These are phyloP conservation scores for Aspergillus pseudoviridinutans DNA, from an alignment of 2,329 filamentous ascomycete genomes.

Conservation along the genomic window DNA sequence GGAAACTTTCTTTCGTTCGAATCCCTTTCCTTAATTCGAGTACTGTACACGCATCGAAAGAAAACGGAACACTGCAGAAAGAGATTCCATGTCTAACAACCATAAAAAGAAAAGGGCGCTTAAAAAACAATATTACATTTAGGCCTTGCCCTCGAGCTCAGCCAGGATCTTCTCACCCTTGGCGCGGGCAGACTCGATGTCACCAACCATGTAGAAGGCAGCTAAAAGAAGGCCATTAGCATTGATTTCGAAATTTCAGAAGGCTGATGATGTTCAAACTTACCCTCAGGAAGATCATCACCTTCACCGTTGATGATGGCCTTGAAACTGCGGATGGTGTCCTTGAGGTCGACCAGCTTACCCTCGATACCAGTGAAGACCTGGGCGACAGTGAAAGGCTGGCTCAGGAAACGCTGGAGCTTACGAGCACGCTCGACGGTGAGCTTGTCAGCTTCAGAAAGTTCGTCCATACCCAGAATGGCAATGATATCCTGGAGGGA, in stretches of 20 bases:
- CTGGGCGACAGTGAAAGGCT: slow-evolving; percentile 90
- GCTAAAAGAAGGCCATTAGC: slow-evolving; percentile 36
- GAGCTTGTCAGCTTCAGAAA: slow-evolving; percentile 98
- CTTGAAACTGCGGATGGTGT: slow-evolving; percentile 97
- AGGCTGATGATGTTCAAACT: slow-evolving; percentile 25
- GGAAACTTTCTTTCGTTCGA: slow-evolving; percentile 18
- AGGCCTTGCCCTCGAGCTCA: slow-evolving; percentile 67
- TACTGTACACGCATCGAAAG: slow-evolving; percentile 40
- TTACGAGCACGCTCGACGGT: slow-evolving; percentile 99
- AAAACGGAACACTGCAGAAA: slow-evolving; percentile 34
- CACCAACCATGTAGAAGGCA: slow-evolving; percentile 97
- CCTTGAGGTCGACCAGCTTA: slow-evolving; percentile 95
- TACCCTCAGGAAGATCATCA: slow-evolving; percentile 91
- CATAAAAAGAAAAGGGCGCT: slow-evolving; percentile 32
- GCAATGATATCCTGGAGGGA: slow-evolving; percentile 99
- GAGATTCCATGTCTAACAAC: slow-evolving; percentile 28
- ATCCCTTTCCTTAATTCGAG: slow-evolving; percentile 36
- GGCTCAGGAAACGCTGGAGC: slow-evolving; percentile 99
- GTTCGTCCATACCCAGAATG: slow-evolving; percentile 99
- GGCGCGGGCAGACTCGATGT: slow-evolving; percentile 83
- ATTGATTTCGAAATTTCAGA: background rate
- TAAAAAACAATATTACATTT: slow-evolving; percentile 43
- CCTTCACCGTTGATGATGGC: slow-evolving; percentile 90
- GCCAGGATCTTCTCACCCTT: slow-evolving; percentile 99
- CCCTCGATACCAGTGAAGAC: slow-evolving; percentile 81